Evolutionary conservation across 306 rosid species (phyloP).

Genomic region (Inga laurina): DNA sequence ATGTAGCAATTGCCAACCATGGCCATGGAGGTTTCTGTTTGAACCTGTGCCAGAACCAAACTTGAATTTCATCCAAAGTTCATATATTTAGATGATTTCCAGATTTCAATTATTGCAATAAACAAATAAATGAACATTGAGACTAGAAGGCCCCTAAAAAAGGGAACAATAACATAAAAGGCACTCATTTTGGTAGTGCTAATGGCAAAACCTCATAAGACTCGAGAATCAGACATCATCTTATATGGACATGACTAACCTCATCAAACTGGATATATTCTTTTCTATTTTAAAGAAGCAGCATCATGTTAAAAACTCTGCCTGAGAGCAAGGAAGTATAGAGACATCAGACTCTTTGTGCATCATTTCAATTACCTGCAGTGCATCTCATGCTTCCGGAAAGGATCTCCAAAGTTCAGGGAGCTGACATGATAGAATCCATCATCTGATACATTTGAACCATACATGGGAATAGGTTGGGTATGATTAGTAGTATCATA

Average conservation of each 20-base stretch:
- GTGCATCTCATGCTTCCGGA: conserved; percentile 94
- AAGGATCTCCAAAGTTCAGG: conserved; percentile 94
- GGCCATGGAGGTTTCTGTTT: conserved; percentile 92
- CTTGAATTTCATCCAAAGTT: conserved; percentile 28
- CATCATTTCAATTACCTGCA: conserved; percentile 66
- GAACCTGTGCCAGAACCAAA: conserved; percentile 62
- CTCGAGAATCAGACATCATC: background rate
- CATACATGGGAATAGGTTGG: conserved; percentile 87
- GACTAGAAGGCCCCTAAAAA: background rate
- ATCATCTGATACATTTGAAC: conserved; percentile 69
- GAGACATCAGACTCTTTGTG: conserved; percentile 8
- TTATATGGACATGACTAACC: background rate
- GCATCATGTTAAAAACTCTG: background rate
- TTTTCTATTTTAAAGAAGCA: background rate
- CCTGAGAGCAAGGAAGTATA: background rate
- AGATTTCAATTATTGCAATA: conserved; percentile 21
- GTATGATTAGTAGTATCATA: conserved; percentile 83
- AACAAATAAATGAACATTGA: background rate
- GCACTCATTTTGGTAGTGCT: background rate
- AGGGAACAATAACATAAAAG: background rate
- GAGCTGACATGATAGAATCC: conserved; percentile 62
- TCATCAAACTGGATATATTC: background rate
- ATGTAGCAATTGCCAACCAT: conserved; percentile 75
- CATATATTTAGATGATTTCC: background rate
- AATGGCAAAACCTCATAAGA: conserved; percentile 5